Percentiles rank a stretch among this genome's conserved stretches.
These are phyloP conservation scores for Symbiodinium pilosum DNA, from an alignment of 73 alveolate species.

Conservation along the genomic window DNA sequence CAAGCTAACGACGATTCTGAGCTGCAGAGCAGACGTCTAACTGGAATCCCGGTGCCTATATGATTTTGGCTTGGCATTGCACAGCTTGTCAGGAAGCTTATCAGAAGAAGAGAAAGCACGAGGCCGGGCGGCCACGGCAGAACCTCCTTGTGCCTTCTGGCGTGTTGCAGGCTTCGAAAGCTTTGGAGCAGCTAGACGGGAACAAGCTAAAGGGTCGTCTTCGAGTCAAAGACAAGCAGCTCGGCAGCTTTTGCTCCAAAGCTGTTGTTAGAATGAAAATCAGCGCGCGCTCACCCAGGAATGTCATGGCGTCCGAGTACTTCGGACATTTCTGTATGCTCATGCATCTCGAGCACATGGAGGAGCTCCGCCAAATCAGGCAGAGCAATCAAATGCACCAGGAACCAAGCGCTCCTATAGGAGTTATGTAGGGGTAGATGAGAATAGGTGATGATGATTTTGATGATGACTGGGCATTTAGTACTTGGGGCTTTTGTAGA, in stretches of 20 bases:
- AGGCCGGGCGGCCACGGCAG: background rate
- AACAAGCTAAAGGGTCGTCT: constrained; percentile 78
- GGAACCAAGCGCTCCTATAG: too few relatives aligned
- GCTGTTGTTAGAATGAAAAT: too few relatives aligned
- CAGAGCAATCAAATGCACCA: background rate
- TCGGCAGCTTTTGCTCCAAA: too few relatives aligned
- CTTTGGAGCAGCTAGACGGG: constrained; percentile 69
- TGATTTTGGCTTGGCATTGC: too few relatives aligned
- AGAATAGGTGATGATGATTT: too few relatives aligned
- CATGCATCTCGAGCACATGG: constrained; percentile 94
- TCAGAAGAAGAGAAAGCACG: constrained; percentile 45
- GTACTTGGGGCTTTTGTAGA: too few relatives aligned
- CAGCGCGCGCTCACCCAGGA: too few relatives aligned
- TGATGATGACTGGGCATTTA: too few relatives aligned
- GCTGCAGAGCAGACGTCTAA: too few relatives aligned
- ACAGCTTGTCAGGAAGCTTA: constrained; percentile 48
- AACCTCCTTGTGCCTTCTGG: background rate
- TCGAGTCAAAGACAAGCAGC: constrained; percentile 50
- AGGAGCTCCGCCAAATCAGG: constrained; percentile 89
- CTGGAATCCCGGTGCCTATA: too few relatives aligned
- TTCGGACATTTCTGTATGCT: constrained; percentile 94
- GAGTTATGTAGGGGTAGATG: too few relatives aligned
- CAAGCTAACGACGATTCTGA: constrained; percentile 67
- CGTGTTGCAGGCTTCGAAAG: background rate
- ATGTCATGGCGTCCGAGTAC: constrained; percentile 77